Conservation (phyloP, 2,329 filamentous ascomycete species). For the Aureobasidium vineae region DNA sequence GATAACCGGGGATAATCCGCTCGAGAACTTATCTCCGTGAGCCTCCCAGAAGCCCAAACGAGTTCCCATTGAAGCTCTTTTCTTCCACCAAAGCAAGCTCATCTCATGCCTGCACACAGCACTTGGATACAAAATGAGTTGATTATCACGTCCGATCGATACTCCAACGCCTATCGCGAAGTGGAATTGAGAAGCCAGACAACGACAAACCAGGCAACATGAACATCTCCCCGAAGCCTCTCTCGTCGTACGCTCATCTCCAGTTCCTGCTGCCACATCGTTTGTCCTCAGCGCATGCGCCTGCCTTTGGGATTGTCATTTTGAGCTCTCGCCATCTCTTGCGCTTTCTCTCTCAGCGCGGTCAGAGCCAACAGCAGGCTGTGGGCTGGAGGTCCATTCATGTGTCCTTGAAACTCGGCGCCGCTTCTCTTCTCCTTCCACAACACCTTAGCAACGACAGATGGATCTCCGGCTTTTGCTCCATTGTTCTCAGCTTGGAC, state of each 20-base stretch:
- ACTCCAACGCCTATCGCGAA: slow-evolving; percentile 15
- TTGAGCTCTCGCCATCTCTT: slow-evolving; percentile 21
- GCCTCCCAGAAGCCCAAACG: too few species aligned
- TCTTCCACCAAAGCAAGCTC: not conserved
- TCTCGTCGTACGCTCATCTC: not conserved
- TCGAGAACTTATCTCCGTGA: not conserved
- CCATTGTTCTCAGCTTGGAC: slow-evolving; percentile 1
- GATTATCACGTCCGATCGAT: not conserved
- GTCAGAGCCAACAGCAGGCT: slow-evolving; percentile 2
- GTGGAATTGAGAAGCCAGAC: not conserved
- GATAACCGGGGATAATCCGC: not conserved
- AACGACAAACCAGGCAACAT: slow-evolving; percentile 21
- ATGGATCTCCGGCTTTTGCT: not conserved
- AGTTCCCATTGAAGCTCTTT: not conserved
- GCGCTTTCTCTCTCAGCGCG: not conserved
- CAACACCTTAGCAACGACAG: slow-evolving; percentile 1
- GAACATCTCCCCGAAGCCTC: slow-evolving; percentile 3
- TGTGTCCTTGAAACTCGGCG: not conserved
- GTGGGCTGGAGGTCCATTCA: slow-evolving; percentile 6
- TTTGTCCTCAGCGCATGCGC: not conserved
- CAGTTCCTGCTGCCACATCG: not conserved
- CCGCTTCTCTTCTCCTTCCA: slow-evolving; percentile 23
- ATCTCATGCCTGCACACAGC: not conserved
- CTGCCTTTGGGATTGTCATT: slow-evolving; percentile 9
- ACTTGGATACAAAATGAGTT: not conserved